Evolutionary conservation across 2,329 filamentous ascomycete species (phyloP), one percentile per base, ranked within the genome.

Genomic region (Elsinoe fawcettii): DNA sequence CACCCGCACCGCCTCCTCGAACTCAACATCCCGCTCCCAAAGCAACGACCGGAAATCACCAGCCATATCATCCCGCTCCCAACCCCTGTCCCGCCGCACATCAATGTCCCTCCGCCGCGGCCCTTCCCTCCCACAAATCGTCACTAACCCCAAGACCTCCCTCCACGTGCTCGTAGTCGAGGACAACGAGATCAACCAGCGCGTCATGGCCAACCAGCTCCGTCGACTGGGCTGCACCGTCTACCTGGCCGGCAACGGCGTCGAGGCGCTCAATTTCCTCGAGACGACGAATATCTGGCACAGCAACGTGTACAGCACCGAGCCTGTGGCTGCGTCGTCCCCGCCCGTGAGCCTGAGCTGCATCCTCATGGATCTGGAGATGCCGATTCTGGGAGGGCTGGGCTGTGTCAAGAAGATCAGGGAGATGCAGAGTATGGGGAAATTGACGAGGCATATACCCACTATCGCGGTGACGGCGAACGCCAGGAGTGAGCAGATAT

Each of bases 321-420:
- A 46, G 20, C 39, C 30, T 3, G 30, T 56, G n/a, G 37, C 41
- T 2, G 27, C 54, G 2, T 43, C 37, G 6, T 20, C 18, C 4
- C 30, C 39, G 16, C 54, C 54, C n/a, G 41, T 56, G 14, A 27
- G 18, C 23, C 25, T 56, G 27, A 30, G 11, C 11, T 43, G 39
- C 23, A 46, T 56, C 5, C 43, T 56, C 23, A 56, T 56, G 54
- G 54, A 56, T 39, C 11, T 61, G 34, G 86, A 89, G 65, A 90
- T 90, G 86, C 86, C 86, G 0, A 77, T 88, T 36, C 88, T 90
- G 85, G 85, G 89, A 64, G 86, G 86, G 41, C 81, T 86, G 67
- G 84, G 83, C 2, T 88, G 86, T 59, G 81, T 85, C 6, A 77
- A 78, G 43, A 78, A 74, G 58, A 88, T 90, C 51, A 77, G 87